phyloP scores from a whole-genome alignment of 2,329 filamentous ascomycete genomes.

The Cryphonectria carpinicola region DNA sequence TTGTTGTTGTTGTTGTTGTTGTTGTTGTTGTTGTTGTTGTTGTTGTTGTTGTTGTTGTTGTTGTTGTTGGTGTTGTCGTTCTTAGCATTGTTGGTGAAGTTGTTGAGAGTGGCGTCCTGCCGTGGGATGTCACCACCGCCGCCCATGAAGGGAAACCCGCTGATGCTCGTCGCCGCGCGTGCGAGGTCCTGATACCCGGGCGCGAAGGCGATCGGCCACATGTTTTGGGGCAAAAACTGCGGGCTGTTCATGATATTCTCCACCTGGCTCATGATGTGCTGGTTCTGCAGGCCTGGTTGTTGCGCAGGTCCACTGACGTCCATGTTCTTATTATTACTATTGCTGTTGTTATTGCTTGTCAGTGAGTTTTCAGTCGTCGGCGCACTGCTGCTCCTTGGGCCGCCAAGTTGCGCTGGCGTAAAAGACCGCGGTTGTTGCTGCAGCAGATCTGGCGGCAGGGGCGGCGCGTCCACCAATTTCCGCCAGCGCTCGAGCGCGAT shows the following conservation, averaged over 20 bases:
- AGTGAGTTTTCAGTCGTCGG: slow-evolving; percentile 1
- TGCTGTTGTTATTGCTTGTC: slow-evolving; percentile 1
- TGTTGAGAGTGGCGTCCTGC: slow-evolving; percentile 29
- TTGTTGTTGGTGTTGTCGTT: not conserved
- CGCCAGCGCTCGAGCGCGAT: slow-evolving; percentile 59
- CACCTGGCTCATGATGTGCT: slow-evolving; percentile 37
- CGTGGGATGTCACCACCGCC: slow-evolving; percentile 29
- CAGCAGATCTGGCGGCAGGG: slow-evolving; percentile 28
- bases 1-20: too few species aligned
- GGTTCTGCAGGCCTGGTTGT: slow-evolving; percentile 22
- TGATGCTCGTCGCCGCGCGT: slow-evolving; percentile 12
- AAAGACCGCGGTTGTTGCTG: not conserved
- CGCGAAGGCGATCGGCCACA: slow-evolving; percentile 37
- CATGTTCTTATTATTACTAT: slow-evolving; percentile 4
- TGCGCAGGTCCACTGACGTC: slow-evolving; percentile 21
- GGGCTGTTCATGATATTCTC: slow-evolving; percentile 44
- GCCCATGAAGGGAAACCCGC: slow-evolving; percentile 23
- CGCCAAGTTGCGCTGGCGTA: not conserved
- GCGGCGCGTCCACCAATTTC: slow-evolving; percentile 45
- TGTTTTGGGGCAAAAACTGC: slow-evolving; percentile 41
- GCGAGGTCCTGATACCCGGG: slow-evolving; percentile 26
- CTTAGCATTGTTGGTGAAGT: slow-evolving; percentile 19
- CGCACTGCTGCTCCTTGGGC: not conserved
- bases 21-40: too few species aligned
- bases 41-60: too few species aligned